Evolutionary conservation across 768 basidiomycete species (phyloP).

Genomic region (Mrakia hoshinonis): DNA sequence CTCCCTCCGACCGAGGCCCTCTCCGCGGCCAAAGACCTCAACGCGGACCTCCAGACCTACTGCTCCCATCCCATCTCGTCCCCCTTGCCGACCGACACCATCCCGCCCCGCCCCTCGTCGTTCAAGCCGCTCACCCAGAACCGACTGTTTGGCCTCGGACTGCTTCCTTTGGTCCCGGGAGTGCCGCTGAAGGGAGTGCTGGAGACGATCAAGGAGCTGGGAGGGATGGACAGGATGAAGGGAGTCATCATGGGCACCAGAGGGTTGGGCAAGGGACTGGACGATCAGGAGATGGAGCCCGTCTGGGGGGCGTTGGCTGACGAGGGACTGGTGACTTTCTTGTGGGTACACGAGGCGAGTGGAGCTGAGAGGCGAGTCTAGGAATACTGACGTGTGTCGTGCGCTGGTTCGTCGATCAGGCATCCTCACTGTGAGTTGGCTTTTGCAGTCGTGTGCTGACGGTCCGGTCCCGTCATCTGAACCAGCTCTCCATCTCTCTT

Average conservation of each 20-base stretch:
- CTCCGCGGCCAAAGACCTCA: slow-evolving; percentile 59
- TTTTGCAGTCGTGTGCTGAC: background rate
- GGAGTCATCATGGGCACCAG: slow-evolving; percentile 74
- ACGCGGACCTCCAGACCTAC: slow-evolving; percentile 67
- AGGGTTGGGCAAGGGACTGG: slow-evolving; percentile 68
- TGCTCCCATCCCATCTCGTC: slow-evolving; percentile 56
- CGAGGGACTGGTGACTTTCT: slow-evolving; percentile 63
- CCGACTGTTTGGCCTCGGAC: slow-evolving; percentile 72
- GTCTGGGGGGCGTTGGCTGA: slow-evolving; percentile 71
- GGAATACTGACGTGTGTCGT: too few species aligned
- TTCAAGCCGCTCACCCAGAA: slow-evolving; percentile 43
- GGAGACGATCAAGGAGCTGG: slow-evolving; percentile 59
- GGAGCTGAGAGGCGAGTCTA: background rate
- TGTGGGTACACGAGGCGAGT: slow-evolving; percentile 36
- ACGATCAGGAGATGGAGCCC: slow-evolving; percentile 67
- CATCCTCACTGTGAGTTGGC: slow-evolving; percentile 55
- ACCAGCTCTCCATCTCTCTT: background rate
- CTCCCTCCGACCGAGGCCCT: slow-evolving; percentile 60
- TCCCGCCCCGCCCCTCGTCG: background rate
- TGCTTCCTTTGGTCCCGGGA: slow-evolving; percentile 69
- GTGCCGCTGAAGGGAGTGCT: slow-evolving; percentile 53
- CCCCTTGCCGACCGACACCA: slow-evolving; percentile 36
- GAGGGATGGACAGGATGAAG: slow-evolving; percentile 56
- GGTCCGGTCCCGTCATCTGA: background rate
- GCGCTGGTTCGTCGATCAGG: background rate